phyloP scores from a whole-genome alignment of 352 stramenopile species.

The Phytophthora citricola region DNA sequence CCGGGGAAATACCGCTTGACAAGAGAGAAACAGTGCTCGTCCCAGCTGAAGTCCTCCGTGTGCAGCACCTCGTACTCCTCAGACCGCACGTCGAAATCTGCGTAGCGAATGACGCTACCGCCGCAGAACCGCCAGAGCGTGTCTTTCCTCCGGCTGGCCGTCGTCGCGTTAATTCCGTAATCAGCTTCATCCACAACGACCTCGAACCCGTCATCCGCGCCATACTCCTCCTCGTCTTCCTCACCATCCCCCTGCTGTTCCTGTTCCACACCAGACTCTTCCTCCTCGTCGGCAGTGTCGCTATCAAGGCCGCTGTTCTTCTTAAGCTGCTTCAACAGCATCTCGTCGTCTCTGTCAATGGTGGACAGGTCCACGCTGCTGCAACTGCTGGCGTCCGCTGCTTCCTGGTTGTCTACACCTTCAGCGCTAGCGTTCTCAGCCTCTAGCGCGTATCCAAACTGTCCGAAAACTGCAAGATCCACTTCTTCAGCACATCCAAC shows the following conservation, averaged over 20 bases:
- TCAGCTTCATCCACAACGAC: slow-evolving; percentile 63
- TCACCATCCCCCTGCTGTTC: slow-evolving; percentile 37
- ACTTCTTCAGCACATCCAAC: slow-evolving; percentile 81
- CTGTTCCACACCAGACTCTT: slow-evolving; percentile 41
- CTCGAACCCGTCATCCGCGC: slow-evolving; percentile 50
- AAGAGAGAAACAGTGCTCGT: slow-evolving; percentile 89
- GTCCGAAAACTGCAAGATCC: slow-evolving; percentile 72
- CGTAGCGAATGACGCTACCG: slow-evolving; percentile 78
- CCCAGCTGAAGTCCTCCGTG: slow-evolving; percentile 91
- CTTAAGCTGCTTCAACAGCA: slow-evolving; percentile 73
- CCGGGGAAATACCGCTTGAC: slow-evolving; percentile 87
- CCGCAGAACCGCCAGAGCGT: slow-evolving; percentile 87
- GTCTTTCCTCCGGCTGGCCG: slow-evolving; percentile 50
- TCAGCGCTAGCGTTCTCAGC: slow-evolving; percentile 24
- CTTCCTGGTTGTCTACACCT: slow-evolving; percentile 32
- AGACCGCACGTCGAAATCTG: slow-evolving; percentile 88
- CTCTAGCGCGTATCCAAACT: slow-evolving; percentile 60
- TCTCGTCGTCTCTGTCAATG: slow-evolving; percentile 79
- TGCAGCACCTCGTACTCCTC: slow-evolving; percentile 84
- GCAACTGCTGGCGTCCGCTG: slow-evolving; percentile 50
- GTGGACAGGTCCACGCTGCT: slow-evolving; percentile 73
- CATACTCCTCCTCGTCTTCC: slow-evolving; percentile 36
- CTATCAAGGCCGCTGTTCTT: slow-evolving; percentile 63
- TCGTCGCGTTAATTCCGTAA: slow-evolving; percentile 47
- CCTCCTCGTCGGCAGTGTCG: slow-evolving; percentile 68